These are phyloP conservation scores for Yarrowia sp. DNA, from an alignment of 805 yeast genomes.

Conservation along the genomic window DNA sequence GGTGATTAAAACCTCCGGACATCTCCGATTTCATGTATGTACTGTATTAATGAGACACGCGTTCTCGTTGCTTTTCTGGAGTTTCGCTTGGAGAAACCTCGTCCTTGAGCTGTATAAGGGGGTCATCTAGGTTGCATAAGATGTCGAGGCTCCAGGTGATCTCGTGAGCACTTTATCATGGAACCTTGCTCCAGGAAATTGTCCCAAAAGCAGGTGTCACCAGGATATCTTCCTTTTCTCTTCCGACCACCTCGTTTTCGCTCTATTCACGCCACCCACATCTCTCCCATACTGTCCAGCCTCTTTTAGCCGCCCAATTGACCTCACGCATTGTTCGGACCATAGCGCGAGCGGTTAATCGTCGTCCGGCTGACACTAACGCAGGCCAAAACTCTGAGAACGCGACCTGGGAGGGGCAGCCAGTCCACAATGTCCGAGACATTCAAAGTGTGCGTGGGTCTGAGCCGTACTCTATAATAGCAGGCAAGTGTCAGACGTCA, in stretches of 20 bases:
- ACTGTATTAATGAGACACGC: neutral
- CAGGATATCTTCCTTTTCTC: too few relatives aligned
- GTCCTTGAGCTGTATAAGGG: neutral
- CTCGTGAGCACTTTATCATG: constrained; percentile 1
- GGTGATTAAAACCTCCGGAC: neutral
- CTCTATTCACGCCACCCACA: too few relatives aligned
- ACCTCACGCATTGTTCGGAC: neutral
- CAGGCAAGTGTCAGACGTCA: too few relatives aligned
- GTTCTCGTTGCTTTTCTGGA: neutral
- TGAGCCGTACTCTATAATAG: constrained; percentile 1
- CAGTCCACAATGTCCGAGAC: constrained; percentile 9
- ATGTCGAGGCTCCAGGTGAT: neutral
- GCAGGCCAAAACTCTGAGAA: neutral
- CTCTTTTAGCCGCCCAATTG: neutral
- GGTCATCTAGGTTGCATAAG: constrained; percentile 5
- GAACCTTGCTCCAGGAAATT: constrained; percentile 1
- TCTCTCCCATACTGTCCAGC: too few relatives aligned
- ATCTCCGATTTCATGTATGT: constrained; percentile 2
- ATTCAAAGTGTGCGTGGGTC: neutral
- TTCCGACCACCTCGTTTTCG: too few relatives aligned
- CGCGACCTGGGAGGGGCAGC: neutral
- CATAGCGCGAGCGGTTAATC: neutral
- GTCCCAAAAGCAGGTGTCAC: too few relatives aligned
- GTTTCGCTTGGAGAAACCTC: neutral
- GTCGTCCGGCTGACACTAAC: constrained; percentile 5